Base-by-base conservation (phyloP, 805 yeast genomes). In the Debaryomyces castellii region DNA sequence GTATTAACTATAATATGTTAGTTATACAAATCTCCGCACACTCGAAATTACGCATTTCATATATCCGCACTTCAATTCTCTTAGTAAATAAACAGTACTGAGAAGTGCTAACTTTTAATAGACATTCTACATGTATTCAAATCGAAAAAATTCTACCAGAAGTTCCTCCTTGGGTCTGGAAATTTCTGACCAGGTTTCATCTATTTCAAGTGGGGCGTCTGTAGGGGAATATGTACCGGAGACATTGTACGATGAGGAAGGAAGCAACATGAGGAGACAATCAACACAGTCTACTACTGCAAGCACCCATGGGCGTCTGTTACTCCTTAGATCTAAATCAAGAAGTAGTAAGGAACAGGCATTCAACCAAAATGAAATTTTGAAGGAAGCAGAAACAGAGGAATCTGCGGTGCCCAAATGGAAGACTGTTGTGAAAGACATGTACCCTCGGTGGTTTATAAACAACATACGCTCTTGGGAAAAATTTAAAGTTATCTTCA, bases 401-500 rank as follows among this genome's bases (percentile, higher is more conserved):
- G 38, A 35, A 3, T 14, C 38, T 5, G 24, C 22, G 3, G 16
- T 21, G 5, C 38, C 38, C 2, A 35, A 35, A 35, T 20, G 24
- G 24, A 21, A 35, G 14, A 20, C 24, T 10, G 3, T 35, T 20
- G 12, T 21, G 9, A 11, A 18, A 18, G 14, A 11, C 8, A 20
- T 35, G 24, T 35, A 35, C 20, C 38, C 38, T 6, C 22, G 16
- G 11, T 35, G 22, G 24, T 35, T 35, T 35, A 18, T 21, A 10
- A 21, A 20, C 16, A 35, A 18, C n/a, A 12, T 35, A 9, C 24
- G 38, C 7, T 20, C 22, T 1, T 35, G 38, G 38, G 24, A 21
- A 9, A 35, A 35, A 7, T 54, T 63, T 42, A 63, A 63, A 40
- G 42, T 55, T 0, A 57, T 51, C 2, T 28, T 57, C 7, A 51